Base-by-base conservation (phyloP, 2,329 filamentous ascomycete species). In the Hymenotorrendiella dingleyae region DNA sequence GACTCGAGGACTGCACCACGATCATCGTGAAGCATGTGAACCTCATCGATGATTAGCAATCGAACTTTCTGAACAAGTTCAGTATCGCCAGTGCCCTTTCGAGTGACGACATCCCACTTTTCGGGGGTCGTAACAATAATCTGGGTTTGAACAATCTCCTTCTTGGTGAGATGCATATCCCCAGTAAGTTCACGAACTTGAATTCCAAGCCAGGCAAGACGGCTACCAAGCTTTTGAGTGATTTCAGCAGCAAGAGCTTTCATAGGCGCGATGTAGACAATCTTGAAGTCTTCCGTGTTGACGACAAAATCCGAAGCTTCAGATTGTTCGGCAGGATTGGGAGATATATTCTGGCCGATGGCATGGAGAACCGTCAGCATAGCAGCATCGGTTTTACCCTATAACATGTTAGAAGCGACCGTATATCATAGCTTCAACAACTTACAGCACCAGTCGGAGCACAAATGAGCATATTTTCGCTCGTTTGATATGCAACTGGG, bases 11-110 rank as follows among this genome's bases (percentile, higher is more conserved):
- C 94, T 10, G 94, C 89, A 59, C 93, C 93, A 62, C 93, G 82
- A 64, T 97, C 93, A 62, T 98, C 93, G 58, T 98, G 94, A 56
- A 98, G 82, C 94, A 98, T 98, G 61, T 98, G 93, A 1, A 98
- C 93, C 67, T 98, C 93, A 64, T 98, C 93, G 49, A 98, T 97
- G 57, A 98, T 97, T 47, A 98, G 75, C 2, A 98, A 72, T 9
- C 91, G 81, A 19, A 98, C 93, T 62, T 98, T 98, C 58, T 98
- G 93, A 11, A 98, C 94, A 3, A 98, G 76, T 61, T 97, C 93
- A 0, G 93, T 97, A 61, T 98, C 93, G 12, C 94, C 93, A 1
- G 90, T 97, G 43, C 91, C 94, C 66, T 97, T 98, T 48, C 93
- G 78, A 3, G 93, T 98, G 4, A 98, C 87, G 1, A 98, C 93